phyloP scores from a whole-genome alignment of 495 filamentous ascomycete species.

The Podospora fimiseda region DNA sequence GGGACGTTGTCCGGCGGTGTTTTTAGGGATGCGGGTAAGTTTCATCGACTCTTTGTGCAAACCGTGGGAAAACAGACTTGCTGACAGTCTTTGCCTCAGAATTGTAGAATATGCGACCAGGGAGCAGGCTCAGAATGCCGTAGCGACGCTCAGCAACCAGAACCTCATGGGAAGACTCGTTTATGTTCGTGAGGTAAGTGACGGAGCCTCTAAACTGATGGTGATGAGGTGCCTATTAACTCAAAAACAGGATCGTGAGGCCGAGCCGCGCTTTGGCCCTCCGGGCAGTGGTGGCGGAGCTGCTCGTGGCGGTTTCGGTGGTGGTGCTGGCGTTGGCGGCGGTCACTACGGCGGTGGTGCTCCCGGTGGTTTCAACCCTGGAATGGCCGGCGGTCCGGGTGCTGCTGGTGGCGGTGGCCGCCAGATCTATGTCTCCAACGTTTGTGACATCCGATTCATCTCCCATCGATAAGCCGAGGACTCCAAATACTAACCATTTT shows the following conservation, averaged over 20 bases:
- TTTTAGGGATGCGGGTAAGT: conserved; percentile 99
- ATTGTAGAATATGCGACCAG: conserved; percentile 99
- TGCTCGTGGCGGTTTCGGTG: conserved; percentile 59
- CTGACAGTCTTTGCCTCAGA: conserved; percentile 42
- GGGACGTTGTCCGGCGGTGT: conserved; percentile 80
- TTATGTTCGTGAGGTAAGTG: conserved; percentile 90
- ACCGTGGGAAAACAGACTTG: not conserved
- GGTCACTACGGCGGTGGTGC: conserved; percentile 37
- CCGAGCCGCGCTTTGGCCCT: conserved; percentile 86
- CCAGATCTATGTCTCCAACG: conserved; percentile 96
- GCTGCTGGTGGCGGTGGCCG: conserved; percentile 52
- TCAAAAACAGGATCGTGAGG: conserved; percentile 71
- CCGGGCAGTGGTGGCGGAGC: conserved; percentile 52
- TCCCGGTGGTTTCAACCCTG: conserved; percentile 34
- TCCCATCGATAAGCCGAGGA: no score
- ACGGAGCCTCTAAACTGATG: not conserved
- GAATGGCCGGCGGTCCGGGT: conserved; percentile 38
- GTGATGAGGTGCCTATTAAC: conserved; percentile 6
- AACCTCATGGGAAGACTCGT: conserved; percentile 96
- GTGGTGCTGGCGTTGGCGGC: conserved; percentile 36
- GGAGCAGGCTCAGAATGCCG: conserved; percentile 97
- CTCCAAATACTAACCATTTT: conserved; percentile 33
- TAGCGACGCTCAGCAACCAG: conserved; percentile 97
- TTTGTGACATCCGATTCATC: conserved; percentile 70
- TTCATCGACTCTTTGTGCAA: not conserved